Percentiles rank a stretch among this genome's conserved stretches.
phyloP scores from a whole-genome alignment of 2,329 filamentous ascomycete genomes.

The Xylariaceae sp. region DNA sequence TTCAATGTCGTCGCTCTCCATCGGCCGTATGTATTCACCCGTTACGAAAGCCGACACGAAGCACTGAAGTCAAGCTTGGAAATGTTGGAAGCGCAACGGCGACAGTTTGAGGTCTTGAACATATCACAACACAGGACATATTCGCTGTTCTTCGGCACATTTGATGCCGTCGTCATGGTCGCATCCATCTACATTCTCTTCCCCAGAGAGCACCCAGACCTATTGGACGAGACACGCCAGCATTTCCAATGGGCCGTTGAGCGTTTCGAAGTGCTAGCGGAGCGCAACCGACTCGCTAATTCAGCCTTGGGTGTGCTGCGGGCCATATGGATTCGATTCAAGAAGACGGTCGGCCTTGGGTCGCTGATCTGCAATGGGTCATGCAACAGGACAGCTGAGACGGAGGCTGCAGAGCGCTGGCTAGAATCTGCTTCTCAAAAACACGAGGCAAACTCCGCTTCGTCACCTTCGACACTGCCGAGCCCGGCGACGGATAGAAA shows the following conservation, averaged over 20 bases:
- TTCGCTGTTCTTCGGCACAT: constrained; percentile 58
- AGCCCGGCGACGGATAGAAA: constrained; percentile 19
- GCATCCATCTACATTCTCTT: constrained; percentile 60
- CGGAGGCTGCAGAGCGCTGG: constrained; percentile 17
- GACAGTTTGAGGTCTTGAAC: constrained; percentile 45
- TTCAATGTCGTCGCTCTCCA: constrained; percentile 59
- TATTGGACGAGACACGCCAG: constrained; percentile 45
- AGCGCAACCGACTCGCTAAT: constrained; percentile 50
- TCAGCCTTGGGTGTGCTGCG: constrained; percentile 52
- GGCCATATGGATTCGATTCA: constrained; percentile 52
- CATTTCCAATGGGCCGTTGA: constrained; percentile 59
- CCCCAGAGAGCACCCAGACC: constrained; percentile 50
- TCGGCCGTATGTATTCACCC: constrained; percentile 59
- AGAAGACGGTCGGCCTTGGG: constrained; percentile 42
- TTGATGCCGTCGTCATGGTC: constrained; percentile 60
- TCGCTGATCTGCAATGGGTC: constrained; percentile 21
- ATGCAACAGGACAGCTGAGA: constrained; percentile 11
- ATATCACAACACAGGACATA: constrained; percentile 52
- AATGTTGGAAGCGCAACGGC: constrained; percentile 52
- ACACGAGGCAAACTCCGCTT: constrained; percentile 4
- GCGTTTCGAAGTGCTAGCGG: constrained; percentile 53
- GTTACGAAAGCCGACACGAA: constrained; percentile 48
- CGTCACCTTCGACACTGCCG: constrained; percentile 12
- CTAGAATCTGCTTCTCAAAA: constrained; percentile 10
- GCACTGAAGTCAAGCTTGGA: constrained; percentile 53